Evolutionary conservation across 345 rosid genomes (phyloP), one percentile per base, ranked within the genome.

Genomic region (Brassica nigra): DNA sequence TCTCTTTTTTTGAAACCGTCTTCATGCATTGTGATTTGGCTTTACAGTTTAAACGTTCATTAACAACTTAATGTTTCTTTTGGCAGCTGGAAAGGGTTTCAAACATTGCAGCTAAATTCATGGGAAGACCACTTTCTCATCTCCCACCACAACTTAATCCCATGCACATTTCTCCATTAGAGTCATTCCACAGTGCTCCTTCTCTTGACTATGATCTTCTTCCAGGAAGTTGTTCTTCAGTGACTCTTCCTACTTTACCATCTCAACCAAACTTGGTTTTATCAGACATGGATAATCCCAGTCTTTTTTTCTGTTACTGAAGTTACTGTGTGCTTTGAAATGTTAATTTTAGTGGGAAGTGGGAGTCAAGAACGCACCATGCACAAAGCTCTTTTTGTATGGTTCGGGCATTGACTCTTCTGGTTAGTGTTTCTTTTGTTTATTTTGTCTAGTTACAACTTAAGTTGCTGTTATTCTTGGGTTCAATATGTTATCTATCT

Each of bases 161-260:
- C 0, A 76, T 89, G 84, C 92, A 88, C 47, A 28, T 89, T 39
- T 83, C 97, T 27, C 88, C 98, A 7, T 75, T 91, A 79, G 99
- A 92, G 80, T 81, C 91, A 0, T 89, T 95, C 89, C 89, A 83
- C 7, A 87, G 84, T 4, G 80, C 72, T 65, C 93, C 97, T 76
- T 89, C 97, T 5, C 89, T 95, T 33, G 98, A 91, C 84, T 93
- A 93, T 44, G 98, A 95, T 84, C 92, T 89, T 82, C 96, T 89
- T 80, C 97, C 88, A 14, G 87, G 90, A 75, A 82, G 90, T 58
- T 83, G 88, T 11, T 83, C 91, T 16, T 74, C 80, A 70, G 31
- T 80, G 76, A 14, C 68, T 39, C 6, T 78, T 61, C 70, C 83
- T 62, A 85, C 47, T 84, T 75, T 90, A 30, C 93, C 97, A 37